Evolutionary conservation across 305 asterid species (phyloP), one percentile per base, ranked within the genome.

Genomic region (Fraxinus ornus): DNA sequence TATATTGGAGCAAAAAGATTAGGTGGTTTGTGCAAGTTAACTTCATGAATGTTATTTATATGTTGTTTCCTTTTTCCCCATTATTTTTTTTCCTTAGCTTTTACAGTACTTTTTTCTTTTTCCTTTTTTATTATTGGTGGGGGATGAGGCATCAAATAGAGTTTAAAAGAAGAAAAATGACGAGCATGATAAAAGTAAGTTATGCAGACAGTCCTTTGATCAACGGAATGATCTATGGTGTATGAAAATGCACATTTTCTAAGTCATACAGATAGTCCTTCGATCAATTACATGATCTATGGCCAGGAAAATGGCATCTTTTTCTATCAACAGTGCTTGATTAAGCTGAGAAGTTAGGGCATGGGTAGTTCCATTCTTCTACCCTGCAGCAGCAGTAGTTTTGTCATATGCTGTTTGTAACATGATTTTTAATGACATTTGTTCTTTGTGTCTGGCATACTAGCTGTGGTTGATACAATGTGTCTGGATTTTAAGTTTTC

Each of bases 321-420:
- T 22, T 22, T 60, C 83, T 77, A 80, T 77, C 62, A 77, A 5
- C 75, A 41, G 35, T 81, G 52, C 75, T 80, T 68, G 75, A 66
- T 78, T 64, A 33, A 76, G 85, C 55, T 75, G 82, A 75, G 26
- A 80, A 77, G 78, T 78, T 44, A 10, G 41, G 79, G 64, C 35
- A 30, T 62, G 13, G n/a, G 71, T 74, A 47, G 52, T 35, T 49
- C 75, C 22, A 19, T n/a, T 4, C 75, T 17, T 80, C 19, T 76
- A 66, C 35, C 60, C 70, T 55, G 60, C 60, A 35, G 47, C 0
- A 32, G 66, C 70, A 76, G 72, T 70, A 10, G 39, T 10, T 21
- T 21, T 8, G 26, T 71, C 4, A 4, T 36, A 12, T 13, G 30
- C 21, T 73, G 79, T 75, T 71, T 83, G 79, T 75, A 79, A 64